Base-by-base conservation (phyloP, 371 early-diverging fungal species). In the Lichtheimia hyalospora region DNA sequence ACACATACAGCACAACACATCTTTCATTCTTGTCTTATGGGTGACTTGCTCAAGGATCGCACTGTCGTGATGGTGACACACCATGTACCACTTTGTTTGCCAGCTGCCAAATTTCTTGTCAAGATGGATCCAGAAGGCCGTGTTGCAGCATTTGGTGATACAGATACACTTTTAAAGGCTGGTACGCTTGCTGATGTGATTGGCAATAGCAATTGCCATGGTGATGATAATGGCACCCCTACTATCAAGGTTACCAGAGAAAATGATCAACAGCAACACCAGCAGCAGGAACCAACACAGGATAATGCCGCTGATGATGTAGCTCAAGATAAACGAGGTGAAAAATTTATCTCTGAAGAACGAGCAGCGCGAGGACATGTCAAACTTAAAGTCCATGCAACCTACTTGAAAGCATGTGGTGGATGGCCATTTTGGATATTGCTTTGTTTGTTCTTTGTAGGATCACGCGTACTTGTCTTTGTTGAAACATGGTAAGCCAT, bases 1-100 rank as follows among this genome's bases (percentile, higher is more conserved):
- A 75, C 89, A 4, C 93, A 94, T 27, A 95, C 96, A 6, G 94
- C 89, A 4, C 84, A 83, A 55, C 89, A 89, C 62, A 77, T 96
- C 5, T 72, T 85, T 25, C 66, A 69, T 28, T 68, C 83, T 28
- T 92, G 92, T 61, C 54, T 92, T 41, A 62, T 80, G 14, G 84
- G 86, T 27, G 61, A 74, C 41, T 70, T 91, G 57, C 74, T 95
- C 81, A 61, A 61, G 21, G 83, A 82, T 40, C 84, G 93, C 12
- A 94, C 95, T 0, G 70, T 86, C 3, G 69, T 96, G 10, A 79
- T 96, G 13, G 94, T 93, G 7, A 93, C 94, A 2, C 95, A 96
- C 66, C 91, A 91, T 39, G 87, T 92, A 6, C 68, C 82, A 10
- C 84, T 91, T 52, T 88, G 92, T 52, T 68, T 95, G 21, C 77